These are phyloP conservation scores for Plasmopara viticola DNA, from an alignment of 352 stramenopile genomes.

Conservation along the genomic window DNA sequence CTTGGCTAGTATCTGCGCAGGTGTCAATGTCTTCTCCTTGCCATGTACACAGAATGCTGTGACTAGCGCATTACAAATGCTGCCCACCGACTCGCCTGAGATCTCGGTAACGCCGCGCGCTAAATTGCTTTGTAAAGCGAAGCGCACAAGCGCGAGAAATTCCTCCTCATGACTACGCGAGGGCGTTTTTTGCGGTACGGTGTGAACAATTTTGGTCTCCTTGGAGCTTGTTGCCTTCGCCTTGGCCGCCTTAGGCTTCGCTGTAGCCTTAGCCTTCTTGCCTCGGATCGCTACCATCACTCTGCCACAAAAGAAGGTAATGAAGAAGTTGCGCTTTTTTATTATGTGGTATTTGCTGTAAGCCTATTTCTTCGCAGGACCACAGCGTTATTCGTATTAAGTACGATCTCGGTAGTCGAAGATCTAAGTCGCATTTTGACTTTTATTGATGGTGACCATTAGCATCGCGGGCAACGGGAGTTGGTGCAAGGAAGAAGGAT, in stretches of 20 bases:
- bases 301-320: slow-evolving; percentile 3
- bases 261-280: slow-evolving; percentile 61
- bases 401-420: slow-evolving; percentile 16
- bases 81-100: slow-evolving; percentile 11
- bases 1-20: slow-evolving; percentile 57
- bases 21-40: slow-evolving; percentile 43
- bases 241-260: slow-evolving; percentile 47
- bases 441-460: slow-evolving; percentile 7
- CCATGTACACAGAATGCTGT: slow-evolving; percentile 38
- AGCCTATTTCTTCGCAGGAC: slow-evolving; percentile 4
- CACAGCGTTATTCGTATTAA: slow-evolving; percentile 7
- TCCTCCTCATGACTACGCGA: slow-evolving; percentile 35
- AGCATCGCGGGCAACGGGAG: slow-evolving; percentile 3
- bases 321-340: slow-evolving; percentile 1
- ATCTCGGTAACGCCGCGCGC: slow-evolving; percentile 8
- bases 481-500: slow-evolving; percentile 5
- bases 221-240: slow-evolving; percentile 21
- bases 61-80: slow-evolving; percentile 45
- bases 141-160: slow-evolving; percentile 43
- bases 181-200: slow-evolving; percentile 30
- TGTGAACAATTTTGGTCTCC: slow-evolving; percentile 17
- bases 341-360: neutral
- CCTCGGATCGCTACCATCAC: slow-evolving; percentile 67
- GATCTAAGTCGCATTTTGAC: slow-evolving; percentile 7
- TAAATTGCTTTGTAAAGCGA: slow-evolving; percentile 40